Evolutionary conservation across 345 rosid species (phyloP).

Genomic region (Sisymbrium altissimum): DNA sequence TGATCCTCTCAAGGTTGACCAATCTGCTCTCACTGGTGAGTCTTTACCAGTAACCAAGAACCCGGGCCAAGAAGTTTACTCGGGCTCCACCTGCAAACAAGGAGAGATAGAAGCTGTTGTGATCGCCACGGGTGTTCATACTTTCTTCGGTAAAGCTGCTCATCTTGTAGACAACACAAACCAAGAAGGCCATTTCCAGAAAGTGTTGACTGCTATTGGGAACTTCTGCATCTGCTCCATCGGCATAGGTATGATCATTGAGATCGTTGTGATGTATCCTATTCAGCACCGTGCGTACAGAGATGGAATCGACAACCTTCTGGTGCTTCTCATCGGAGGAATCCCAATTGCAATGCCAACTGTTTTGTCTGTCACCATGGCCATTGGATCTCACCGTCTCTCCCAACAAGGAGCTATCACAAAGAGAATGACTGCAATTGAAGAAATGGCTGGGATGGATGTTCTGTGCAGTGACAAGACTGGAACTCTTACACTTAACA

Average conservation of each 20-base stretch:
- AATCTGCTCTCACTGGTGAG: constrained; percentile 80
- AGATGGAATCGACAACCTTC: constrained; percentile 71
- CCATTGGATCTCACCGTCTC: constrained; percentile 80
- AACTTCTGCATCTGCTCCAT: constrained; percentile 86
- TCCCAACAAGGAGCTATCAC: constrained; percentile 86
- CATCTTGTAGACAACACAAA: constrained; percentile 82
- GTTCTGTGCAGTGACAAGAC: constrained; percentile 87
- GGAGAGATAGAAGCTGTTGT: constrained; percentile 89
- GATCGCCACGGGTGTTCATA: constrained; percentile 79
- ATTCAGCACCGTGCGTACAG: constrained; percentile 68
- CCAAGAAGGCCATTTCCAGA: constrained; percentile 79
- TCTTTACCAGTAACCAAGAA: constrained; percentile 71
- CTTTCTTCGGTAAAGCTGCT: constrained; percentile 90
- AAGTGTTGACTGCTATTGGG: constrained; percentile 82
- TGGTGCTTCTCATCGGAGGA: constrained; percentile 87
- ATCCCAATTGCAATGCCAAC: constrained; percentile 94
- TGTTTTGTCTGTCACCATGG: constrained; percentile 83
- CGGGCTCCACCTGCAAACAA: constrained; percentile 87
- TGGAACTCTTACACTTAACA: constrained; percentile 85
- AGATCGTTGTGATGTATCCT: constrained; percentile 72
- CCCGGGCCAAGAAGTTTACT: constrained; percentile 72
- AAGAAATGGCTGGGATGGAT: constrained; percentile 95
- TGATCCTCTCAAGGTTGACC: constrained; percentile 77
- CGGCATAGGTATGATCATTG: constrained; percentile 59
- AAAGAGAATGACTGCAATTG: constrained; percentile 88